These are phyloP conservation scores for Malus sieversii DNA, from an alignment of 306 rosid genomes.

Conservation along the genomic window DNA sequence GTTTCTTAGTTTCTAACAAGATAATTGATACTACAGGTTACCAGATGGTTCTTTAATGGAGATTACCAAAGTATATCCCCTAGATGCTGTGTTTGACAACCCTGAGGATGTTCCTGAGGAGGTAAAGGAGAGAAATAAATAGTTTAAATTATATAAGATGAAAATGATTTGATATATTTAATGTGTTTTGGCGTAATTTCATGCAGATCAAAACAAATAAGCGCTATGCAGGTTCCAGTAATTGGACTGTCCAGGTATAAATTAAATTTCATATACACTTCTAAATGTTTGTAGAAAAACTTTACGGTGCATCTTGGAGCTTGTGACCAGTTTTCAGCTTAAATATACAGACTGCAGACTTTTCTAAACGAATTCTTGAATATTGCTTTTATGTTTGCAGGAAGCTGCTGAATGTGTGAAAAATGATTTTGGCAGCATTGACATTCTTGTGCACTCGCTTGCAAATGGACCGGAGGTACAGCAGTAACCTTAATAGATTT, in stretches of 20 bases:
- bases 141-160: background rate
- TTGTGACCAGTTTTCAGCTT: background rate
- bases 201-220: conserved; percentile 71
- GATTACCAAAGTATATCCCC: conserved; percentile 81
- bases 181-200: background rate
- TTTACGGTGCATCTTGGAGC: background rate
- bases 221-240: conserved; percentile 86
- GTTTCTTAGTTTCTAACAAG: conserved; percentile 12
- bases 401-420: conserved; percentile 87
- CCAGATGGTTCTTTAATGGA: conserved; percentile 89
- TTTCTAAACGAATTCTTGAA: background rate
- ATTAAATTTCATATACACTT: background rate
- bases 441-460: conserved; percentile 98
- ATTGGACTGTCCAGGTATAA: conserved; percentile 87
- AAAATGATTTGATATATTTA: background rate
- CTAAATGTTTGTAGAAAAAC: background rate
- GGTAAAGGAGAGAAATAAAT: conserved; percentile 36
- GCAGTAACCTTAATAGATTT: background rate
- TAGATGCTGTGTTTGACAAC: conserved; percentile 87
- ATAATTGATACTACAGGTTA: conserved; percentile 46
- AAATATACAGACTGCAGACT: background rate
- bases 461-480: conserved; percentile 98
- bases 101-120: conserved; percentile 94
- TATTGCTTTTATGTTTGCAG: conserved; percentile 34
- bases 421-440: conserved; percentile 91